These are phyloP conservation scores for Colletotrichum karsti DNA, from an alignment of 2,329 filamentous ascomycete species.

Conservation along the genomic window DNA sequence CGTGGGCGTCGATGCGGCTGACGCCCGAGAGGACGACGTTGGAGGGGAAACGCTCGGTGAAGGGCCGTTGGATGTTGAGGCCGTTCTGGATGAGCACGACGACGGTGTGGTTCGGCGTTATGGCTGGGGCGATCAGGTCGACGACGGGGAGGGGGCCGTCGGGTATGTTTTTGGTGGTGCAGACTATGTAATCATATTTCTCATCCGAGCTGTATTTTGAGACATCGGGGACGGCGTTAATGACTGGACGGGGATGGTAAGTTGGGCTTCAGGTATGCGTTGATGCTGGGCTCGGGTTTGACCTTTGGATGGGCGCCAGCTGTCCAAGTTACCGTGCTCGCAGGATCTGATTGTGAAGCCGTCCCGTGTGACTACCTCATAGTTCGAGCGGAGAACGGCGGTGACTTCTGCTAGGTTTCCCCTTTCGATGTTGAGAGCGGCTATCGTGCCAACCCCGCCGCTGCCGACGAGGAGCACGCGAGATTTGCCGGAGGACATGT, in stretches of 20 bases:
- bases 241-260: neutral
- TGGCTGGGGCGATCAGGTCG: conserved; percentile 59
- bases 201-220: neutral
- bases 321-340: conserved; percentile 59
- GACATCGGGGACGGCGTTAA: conserved; percentile 30
- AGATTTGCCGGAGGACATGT: conserved; percentile 33
- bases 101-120: conserved; percentile 58
- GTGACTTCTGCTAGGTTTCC: conserved; percentile 61
- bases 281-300: conserved; percentile 12
- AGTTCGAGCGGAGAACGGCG: conserved; percentile 65
- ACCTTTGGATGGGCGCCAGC: conserved; percentile 57
- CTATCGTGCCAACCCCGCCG: conserved; percentile 65
- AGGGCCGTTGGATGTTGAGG: conserved; percentile 67
- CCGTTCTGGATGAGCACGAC: conserved; percentile 70
- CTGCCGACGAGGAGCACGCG: conserved; percentile 61
- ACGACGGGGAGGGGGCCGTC: conserved; percentile 58
- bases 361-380: conserved; percentile 49
- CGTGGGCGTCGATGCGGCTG: conserved; percentile 59
- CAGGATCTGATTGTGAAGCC: conserved; percentile 65
- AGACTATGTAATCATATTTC: conserved; percentile 62
- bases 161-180: conserved; percentile 66
- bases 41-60: conserved; percentile 56
- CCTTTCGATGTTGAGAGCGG: conserved; percentile 60
- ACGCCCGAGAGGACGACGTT: conserved; percentile 64
- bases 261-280: too few species aligned